phyloP scores from a whole-genome alignment of 1,284 basidiomycete genomes.

The Mycena citricolor region DNA sequence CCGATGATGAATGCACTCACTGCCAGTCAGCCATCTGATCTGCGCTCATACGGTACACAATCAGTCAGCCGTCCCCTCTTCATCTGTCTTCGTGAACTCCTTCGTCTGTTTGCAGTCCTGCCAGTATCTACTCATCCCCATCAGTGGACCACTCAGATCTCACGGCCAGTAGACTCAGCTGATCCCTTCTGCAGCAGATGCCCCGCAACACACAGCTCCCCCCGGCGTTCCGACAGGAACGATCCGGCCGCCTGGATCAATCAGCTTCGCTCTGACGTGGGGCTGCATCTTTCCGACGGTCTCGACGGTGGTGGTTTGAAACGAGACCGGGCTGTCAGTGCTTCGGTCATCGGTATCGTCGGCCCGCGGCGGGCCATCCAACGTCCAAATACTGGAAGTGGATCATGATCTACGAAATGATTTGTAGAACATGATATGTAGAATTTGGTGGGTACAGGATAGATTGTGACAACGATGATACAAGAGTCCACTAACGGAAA shows the following conservation, averaged over 20 bases:
- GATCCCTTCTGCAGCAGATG: slow-evolving; percentile 81
- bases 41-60: slow-evolving; percentile 86
- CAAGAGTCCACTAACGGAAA: too few relatives aligned
- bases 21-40: slow-evolving; percentile 89
- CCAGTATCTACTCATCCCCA: slow-evolving; percentile 73
- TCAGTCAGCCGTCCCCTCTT: slow-evolving; percentile 53
- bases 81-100: slow-evolving; percentile 55
- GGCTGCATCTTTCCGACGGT: slow-evolving; percentile 78
- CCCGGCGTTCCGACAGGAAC: slow-evolving; percentile 67
- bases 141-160: background rate
- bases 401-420: too few relatives aligned
- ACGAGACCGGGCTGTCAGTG: slow-evolving; percentile 79
- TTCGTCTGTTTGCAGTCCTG: slow-evolving; percentile 67
- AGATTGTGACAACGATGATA: too few relatives aligned
- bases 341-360: too few relatives aligned
- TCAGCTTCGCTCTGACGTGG: slow-evolving; percentile 75
- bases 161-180: slow-evolving; percentile 20
- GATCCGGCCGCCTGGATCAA: slow-evolving; percentile 58
- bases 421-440: too few relatives aligned
- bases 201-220: slow-evolving; percentile 74
- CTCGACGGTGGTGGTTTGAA: slow-evolving; percentile 77
- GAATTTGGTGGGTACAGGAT: too few relatives aligned
- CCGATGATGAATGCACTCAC: too few relatives aligned
- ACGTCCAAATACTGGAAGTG: too few relatives aligned
- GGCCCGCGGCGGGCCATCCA: too few relatives aligned